Base-by-base conservation (phyloP, 2,329 filamentous ascomycete genomes). In the Cytospora leucostoma region DNA sequence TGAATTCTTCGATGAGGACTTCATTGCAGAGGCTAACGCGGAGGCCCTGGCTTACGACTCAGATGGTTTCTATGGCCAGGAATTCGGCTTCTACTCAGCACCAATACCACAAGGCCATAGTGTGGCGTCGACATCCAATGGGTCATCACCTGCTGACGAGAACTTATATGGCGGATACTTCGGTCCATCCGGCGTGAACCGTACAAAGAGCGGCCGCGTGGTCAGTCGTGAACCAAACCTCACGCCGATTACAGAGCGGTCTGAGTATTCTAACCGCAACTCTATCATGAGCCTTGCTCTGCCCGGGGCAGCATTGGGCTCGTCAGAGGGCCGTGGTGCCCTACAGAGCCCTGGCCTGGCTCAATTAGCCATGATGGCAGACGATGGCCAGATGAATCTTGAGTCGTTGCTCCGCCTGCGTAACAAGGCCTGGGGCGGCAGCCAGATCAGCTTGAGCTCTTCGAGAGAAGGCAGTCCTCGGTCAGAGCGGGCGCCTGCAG, bases 231-330 rank as follows among this genome's bases (percentile, higher is more conserved):
- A 97, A 73, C 94, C 95, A 1, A 97, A 95, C 70, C 79, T 99
- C 55, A 98, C 95, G 1, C 95, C 95, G 7, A 98, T 99, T 70
- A 98, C 94, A 0, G 95, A 98, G 74, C 86, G 93, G 13, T 96
- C 92, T 64, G 95, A 99, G 76, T 97, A 96, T 79, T 97, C 92
- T 50, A 97, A 96, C 64, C 87, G 95, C 52, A 98, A 97, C 73
- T 96, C 91, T 0, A 86, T 96, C 64, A 91, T 96, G 79, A 92
- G 89, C 64, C 79, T 94, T 66, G 81, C 80, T 8, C 77, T 87
- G 37, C 85, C 86, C 52, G 77, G 79, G 2, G 65, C 68, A 10
- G 65, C 67, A 6, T 67, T 75, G 15, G 71, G 74, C n/a, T 37
- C 51, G 32, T 72, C 70, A 32, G 77, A 76, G 34, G 75, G 78